Conservation (phyloP, 768 basidiomycete species). For the Leccinum boreale region DNA sequence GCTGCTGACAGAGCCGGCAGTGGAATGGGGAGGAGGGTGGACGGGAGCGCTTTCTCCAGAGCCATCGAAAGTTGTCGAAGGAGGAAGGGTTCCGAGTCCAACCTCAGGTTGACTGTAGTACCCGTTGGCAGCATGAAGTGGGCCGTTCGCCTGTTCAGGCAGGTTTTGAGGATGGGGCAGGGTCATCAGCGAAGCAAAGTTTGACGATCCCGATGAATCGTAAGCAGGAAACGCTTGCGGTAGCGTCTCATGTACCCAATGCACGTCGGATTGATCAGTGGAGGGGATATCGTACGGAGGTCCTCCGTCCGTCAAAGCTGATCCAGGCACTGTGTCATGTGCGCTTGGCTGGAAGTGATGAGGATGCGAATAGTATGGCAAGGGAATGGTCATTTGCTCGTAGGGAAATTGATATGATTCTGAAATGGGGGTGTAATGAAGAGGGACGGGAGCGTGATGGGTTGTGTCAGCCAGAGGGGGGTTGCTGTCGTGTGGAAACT, state of each 20-base stretch:
- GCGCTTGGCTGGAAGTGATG: neutral
- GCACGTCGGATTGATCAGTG: neutral
- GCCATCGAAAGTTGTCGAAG: neutral
- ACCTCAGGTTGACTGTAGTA: neutral
- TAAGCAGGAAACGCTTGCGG: neutral
- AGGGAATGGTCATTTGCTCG: neutral
- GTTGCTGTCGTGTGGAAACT: neutral
- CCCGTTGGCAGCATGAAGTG: neutral
- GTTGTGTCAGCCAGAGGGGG: neutral
- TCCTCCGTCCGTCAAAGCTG: neutral
- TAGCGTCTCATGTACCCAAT: neutral
- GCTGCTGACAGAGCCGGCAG: neutral
- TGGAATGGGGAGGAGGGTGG: neutral
- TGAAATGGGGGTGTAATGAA: neutral
- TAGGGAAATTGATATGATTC: neutral
- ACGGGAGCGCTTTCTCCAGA: neutral
- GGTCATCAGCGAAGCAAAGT: neutral
- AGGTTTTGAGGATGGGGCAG: neutral
- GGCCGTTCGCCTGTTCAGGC: neutral
- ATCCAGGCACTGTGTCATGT: neutral
- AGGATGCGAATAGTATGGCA: neutral
- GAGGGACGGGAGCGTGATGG: neutral
- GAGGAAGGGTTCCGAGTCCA: neutral
- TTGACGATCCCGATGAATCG: neutral
- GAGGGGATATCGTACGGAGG: neutral